Conservation (phyloP, 2,329 filamentous ascomycete species). For the Aspergillus sp. region DNA sequence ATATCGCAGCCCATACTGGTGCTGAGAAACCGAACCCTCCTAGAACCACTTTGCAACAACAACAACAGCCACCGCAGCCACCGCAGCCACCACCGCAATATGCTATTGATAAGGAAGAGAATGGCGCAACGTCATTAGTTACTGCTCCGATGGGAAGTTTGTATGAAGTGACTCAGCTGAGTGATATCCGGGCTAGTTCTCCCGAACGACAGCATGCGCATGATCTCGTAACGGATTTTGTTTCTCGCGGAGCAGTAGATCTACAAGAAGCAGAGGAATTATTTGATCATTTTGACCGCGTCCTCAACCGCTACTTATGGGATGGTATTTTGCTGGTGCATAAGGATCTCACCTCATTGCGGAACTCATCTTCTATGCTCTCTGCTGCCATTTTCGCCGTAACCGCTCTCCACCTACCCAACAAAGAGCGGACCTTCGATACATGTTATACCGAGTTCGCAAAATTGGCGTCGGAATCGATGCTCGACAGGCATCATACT, state of each 20-base stretch:
- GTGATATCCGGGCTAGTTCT: constrained; percentile 36
- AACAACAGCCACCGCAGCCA: no score
- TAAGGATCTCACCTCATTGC: constrained; percentile 46
- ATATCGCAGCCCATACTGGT: constrained; percentile 10
- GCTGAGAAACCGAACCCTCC: constrained; percentile 21
- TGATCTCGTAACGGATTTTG: constrained; percentile 49
- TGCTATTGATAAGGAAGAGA: constrained; percentile 38
- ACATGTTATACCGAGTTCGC: constrained; percentile 54
- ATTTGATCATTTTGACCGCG: constrained; percentile 41
- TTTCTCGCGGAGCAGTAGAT: constrained; percentile 50
- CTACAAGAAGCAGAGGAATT: constrained; percentile 44
- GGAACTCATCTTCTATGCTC: constrained; percentile 47
- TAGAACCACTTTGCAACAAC: constrained; percentile 25
- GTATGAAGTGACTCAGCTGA: constrained; percentile 50
- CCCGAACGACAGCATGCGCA: constrained; percentile 31
- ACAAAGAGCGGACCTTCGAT: constrained; percentile 48
- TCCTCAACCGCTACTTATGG: constrained; percentile 42
- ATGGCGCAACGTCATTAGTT: constrained; percentile 36
- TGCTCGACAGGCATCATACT: constrained; percentile 53
- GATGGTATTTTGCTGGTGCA: constrained; percentile 49
- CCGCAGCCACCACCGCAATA: constrained; percentile 23
- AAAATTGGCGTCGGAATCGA: constrained; percentile 52
- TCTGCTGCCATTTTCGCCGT: constrained; percentile 49
- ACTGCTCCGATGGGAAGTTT: constrained; percentile 50
- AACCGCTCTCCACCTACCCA: constrained; percentile 51